Evolutionary conservation across 257 asterid genomes (phyloP).

Genomic region (Salvia rosmarinus): DNA sequence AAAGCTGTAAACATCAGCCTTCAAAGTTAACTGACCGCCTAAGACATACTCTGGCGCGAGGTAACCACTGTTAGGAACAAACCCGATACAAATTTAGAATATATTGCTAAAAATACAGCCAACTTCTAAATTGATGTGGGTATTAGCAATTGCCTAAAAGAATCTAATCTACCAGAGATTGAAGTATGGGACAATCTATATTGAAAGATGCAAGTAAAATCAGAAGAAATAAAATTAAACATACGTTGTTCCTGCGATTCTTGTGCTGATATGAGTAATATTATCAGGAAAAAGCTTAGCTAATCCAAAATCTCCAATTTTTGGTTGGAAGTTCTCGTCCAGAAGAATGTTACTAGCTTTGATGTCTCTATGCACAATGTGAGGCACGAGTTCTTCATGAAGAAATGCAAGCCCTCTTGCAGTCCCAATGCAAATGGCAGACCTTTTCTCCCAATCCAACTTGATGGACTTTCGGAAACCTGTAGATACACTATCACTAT

Average conservation of each 20-base stretch:
- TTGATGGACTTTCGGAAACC: constrained; percentile 53
- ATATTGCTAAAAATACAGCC: neutral
- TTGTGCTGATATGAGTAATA: constrained; percentile 92
- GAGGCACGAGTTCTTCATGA: constrained; percentile 84
- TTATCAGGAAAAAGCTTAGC: constrained; percentile 92
- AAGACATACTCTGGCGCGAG: constrained; percentile 95
- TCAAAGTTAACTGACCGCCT: constrained; percentile 89
- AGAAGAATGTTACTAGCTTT: constrained; percentile 93
- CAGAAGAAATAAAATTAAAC: constrained; percentile 40
- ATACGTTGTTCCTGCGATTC: constrained; percentile 89
- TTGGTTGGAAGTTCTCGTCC: constrained; percentile 67
- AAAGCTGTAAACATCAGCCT: constrained; percentile 89
- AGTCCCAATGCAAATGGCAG: constrained; percentile 75
- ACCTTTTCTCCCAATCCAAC: constrained; percentile 72
- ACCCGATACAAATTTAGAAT: constrained; percentile 26
- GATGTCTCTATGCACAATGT: constrained; percentile 85
- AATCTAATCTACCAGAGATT: constrained; percentile 8
- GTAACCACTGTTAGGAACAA: constrained; percentile 75
- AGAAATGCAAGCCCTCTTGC: constrained; percentile 87
- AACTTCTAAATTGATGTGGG: constrained; percentile 6
- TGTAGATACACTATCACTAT: constrained; percentile 35
- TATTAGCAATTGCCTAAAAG: constrained; percentile 13
- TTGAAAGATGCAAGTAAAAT: constrained; percentile 24
- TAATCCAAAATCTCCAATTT: constrained; percentile 95
- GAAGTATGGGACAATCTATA: constrained; percentile 20